A percentile compares a stretch with the other conserved stretches of the same genome.
Evolutionary conservation across 371 early-diverging fungal species (phyloP).

Genomic region (Mortierella sp.): DNA sequence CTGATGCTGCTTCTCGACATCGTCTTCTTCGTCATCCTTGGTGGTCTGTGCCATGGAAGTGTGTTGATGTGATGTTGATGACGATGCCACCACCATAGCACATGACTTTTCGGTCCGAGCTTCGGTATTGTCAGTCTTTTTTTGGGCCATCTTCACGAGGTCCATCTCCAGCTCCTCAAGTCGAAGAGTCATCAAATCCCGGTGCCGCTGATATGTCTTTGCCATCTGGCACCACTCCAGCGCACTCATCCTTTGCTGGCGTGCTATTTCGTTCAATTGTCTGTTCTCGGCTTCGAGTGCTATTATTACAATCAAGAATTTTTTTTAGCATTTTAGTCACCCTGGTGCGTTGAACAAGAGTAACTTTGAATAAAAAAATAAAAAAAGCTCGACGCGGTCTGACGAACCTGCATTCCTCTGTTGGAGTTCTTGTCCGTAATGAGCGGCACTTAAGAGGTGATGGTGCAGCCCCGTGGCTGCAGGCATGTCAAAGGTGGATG

Average conservation of each 20-base stretch:
- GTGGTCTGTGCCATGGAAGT: background rate
- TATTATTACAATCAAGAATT: background rate
- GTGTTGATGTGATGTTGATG: background rate
- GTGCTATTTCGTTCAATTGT: conserved; percentile 4
- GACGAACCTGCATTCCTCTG: conserved; percentile 19
- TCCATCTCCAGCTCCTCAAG: conserved; percentile 39
- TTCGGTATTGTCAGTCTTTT: background rate
- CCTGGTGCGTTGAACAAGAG: background rate
- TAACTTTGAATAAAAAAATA: background rate
- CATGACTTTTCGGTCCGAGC: background rate
- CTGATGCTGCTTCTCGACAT: background rate
- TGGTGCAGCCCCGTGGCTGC: conserved; percentile 24
- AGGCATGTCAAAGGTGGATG: background rate
- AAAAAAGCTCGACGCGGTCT: background rate
- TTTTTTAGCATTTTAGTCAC: too few species aligned
- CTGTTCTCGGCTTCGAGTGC: conserved; percentile 33
- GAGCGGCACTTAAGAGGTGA: conserved; percentile 24
- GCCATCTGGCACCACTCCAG: conserved; percentile 38
- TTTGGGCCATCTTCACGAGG: conserved; percentile 8
- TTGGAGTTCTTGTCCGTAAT: conserved; percentile 23
- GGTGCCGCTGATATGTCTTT: conserved; percentile 41
- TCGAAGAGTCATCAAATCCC: conserved; percentile 32
- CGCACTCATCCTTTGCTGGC: conserved; percentile 25
- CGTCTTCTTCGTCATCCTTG: background rate
- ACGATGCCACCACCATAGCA: background rate